These are phyloP conservation scores for Botrytis paeoniae DNA, from an alignment of 2,329 filamentous ascomycete species.

Conservation along the genomic window DNA sequence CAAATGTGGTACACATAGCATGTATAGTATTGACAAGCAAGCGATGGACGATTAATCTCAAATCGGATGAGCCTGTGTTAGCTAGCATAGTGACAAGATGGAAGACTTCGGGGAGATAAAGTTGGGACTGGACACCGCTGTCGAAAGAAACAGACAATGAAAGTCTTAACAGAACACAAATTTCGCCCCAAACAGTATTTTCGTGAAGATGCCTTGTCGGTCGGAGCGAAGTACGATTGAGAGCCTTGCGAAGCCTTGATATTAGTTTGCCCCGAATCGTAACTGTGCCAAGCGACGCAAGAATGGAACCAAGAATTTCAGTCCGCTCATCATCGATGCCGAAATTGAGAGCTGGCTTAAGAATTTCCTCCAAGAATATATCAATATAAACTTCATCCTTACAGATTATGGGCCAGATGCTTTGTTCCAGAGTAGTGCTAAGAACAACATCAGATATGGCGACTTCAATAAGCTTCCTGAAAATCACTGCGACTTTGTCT, in stretches of 20 bases:
- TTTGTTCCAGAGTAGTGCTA: constrained; percentile 59
- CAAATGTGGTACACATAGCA: constrained; percentile 64
- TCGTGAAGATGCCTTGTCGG: constrained; percentile 65
- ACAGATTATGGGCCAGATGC: constrained; percentile 62
- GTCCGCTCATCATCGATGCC: constrained; percentile 57
- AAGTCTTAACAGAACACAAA: constrained; percentile 64
- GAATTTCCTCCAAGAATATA: constrained; percentile 64
- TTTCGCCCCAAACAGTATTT: constrained; percentile 67
- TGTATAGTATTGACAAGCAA: constrained; percentile 66
- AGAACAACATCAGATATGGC: constrained; percentile 59
- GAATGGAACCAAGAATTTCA: constrained; percentile 59
- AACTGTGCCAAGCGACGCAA: constrained; percentile 61
- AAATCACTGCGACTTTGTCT: constrained; percentile 61
- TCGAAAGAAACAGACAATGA: constrained; percentile 66
- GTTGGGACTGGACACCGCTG: constrained; percentile 63
- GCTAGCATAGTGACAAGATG: constrained; percentile 69
- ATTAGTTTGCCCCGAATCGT: constrained; percentile 64
- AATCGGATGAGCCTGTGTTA: constrained; percentile 58
- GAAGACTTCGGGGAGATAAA: constrained; percentile 67
- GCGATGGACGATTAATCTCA: constrained; percentile 59
- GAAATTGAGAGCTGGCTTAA: constrained; percentile 60
- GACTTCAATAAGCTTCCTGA: constrained; percentile 65
- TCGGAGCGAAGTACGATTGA: constrained; percentile 64
- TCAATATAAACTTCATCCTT: constrained; percentile 64
- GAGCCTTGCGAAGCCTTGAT: constrained; percentile 61